Evolutionary conservation across 768 basidiomycete genomes (phyloP).

Genomic region (Astraeus odoratus): DNA sequence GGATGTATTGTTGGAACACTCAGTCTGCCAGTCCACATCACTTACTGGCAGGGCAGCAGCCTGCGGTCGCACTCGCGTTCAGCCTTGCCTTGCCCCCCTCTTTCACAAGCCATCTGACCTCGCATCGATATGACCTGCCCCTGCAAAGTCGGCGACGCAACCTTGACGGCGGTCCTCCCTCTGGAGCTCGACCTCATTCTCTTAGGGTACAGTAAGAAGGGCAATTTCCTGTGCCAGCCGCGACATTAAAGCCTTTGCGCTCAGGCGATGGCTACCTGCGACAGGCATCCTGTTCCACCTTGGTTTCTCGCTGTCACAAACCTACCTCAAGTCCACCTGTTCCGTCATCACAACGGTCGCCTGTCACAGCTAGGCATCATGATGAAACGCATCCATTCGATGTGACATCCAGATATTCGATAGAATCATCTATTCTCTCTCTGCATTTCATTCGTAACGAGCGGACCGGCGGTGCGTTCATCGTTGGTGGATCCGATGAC

Average conservation of each 20-base stretch:
- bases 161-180: slow-evolving; percentile 40
- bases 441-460: slow-evolving; percentile 53
- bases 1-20: no score
- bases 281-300: slow-evolving; percentile 36
- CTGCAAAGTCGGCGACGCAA: slow-evolving; percentile 4
- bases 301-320: slow-evolving; percentile 14
- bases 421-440: slow-evolving; percentile 38
- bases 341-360: slow-evolving; percentile 4
- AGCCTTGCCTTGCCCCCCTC: not conserved
- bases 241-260: not conserved
- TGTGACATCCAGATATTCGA: slow-evolving; percentile 37
- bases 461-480: slow-evolving; percentile 50
- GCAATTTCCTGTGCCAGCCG: no score
- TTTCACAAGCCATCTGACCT: not conserved
- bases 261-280: slow-evolving; percentile 50
- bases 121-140: slow-evolving; percentile 7
- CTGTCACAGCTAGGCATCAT: not conserved
- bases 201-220: slow-evolving; percentile 54
- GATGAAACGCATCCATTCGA: slow-evolving; percentile 14
- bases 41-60: no score
- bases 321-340: not conserved
- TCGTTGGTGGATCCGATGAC: slow-evolving; percentile 73
- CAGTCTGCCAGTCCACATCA: no score
- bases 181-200: slow-evolving; percentile 53
- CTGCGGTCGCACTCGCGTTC: no score